Percentiles rank a stretch among this genome's conserved stretches.
Evolutionary conservation across 768 basidiomycete species (phyloP).

Genomic region (Russula olivacea): DNA sequence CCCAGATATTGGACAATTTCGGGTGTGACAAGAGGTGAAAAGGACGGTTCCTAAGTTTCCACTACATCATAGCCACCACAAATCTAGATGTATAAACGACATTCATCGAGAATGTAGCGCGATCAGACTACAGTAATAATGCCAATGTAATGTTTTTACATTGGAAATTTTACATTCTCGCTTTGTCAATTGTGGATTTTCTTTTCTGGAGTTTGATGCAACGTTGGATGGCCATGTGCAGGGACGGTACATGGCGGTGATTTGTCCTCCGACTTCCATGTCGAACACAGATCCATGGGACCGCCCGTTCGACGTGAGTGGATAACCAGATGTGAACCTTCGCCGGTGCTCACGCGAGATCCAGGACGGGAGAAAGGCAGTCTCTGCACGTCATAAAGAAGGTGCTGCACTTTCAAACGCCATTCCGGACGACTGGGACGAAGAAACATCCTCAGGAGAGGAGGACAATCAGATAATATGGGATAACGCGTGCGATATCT

Average conservation of each 20-base stretch:
- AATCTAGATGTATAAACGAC: not conserved
- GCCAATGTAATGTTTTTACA: not conserved
- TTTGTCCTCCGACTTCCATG: slow-evolving; percentile 12
- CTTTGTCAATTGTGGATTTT: not conserved
- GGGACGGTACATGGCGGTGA: not conserved
- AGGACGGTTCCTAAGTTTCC: not conserved
- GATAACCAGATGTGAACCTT: not conserved
- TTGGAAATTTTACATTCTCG: not conserved
- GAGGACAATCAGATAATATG: slow-evolving; percentile 51
- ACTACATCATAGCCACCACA: not conserved
- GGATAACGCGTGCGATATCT: slow-evolving; percentile 59
- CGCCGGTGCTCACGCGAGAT: not conserved
- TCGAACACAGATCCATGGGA: slow-evolving; percentile 23
- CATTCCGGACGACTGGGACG: slow-evolving; percentile 56
- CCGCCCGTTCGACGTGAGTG: slow-evolving; percentile 17
- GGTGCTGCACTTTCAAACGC: not conserved
- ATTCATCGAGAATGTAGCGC: not conserved
- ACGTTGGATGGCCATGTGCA: not conserved
- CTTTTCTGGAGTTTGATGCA: not conserved
- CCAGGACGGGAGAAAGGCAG: not conserved
- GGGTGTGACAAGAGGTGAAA: not conserved
- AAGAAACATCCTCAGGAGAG: slow-evolving; percentile 41
- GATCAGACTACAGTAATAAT: not conserved
- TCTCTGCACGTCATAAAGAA: not conserved
- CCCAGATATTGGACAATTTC: not conserved